Base-by-base conservation (phyloP, 2,329 filamentous ascomycete genomes). In the Aspergillus versicolor region DNA sequence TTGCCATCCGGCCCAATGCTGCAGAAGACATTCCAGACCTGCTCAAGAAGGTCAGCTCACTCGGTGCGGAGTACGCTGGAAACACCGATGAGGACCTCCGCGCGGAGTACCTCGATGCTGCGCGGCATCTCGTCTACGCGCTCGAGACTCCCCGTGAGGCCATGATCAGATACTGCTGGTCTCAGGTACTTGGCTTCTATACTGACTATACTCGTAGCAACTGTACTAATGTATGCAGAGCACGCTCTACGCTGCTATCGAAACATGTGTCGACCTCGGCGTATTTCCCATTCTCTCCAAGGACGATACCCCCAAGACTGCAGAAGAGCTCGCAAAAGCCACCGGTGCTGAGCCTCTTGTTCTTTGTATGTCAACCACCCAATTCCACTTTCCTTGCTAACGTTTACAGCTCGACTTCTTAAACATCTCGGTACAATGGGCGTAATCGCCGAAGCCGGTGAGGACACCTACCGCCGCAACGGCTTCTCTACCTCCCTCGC, bases 141-240 rank as follows among this genome's bases (percentile, higher is more conserved):
- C 65, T 73, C 12, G 78, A 82, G 61, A 80, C 77, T 0, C 79
- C 79, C 0, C 70, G 78, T 6, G 79, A 82, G 65, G 77, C 78
- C 0, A 79, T 81, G 71, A 71, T 81, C 52, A 71, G 76, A 54
- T 77, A 81, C 44, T 71, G 66, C 59, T 81, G 79, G 77, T 77
- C 75, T 0, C 71, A 81, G 70, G 67, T 67, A 53, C 19, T 52
- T n/a, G 5, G 11, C 12, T 15, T 3, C 8, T 8, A 3, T 27
- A 11, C 8, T 30, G 27, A 30, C 27, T 3, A 3, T 8, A 9
- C 9, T 4, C 9, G 3, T 8, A 17, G 5, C 3, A 3, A 1
- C 4, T 27, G 8, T 0, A 34, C 27, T 37, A 12, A 48, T 13
- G 8, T 13, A 9, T 12, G n/a, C 12, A 65, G 64, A 60, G 59